These are phyloP conservation scores for Apiospora malaysiana DNA, from an alignment of 2,329 filamentous ascomycete species.

Conservation along the genomic window DNA sequence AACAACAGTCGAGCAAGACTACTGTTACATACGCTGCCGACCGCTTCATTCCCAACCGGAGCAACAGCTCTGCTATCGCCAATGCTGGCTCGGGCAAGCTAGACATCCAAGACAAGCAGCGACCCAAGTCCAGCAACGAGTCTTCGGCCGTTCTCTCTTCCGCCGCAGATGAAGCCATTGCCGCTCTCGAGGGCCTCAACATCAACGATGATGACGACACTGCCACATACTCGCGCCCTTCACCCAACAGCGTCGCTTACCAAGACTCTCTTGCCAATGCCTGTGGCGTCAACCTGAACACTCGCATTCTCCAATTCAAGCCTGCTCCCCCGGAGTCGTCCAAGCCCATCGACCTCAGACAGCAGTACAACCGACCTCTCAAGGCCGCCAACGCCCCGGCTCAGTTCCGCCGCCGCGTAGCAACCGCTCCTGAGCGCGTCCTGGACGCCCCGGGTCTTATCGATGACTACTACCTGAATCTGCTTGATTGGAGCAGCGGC, in stretches of 20 bases:
- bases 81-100: constrained; percentile 85
- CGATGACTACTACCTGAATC: constrained; percentile 98
- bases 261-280: constrained; percentile 89
- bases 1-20: constrained; percentile 69
- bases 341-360: constrained; percentile 95
- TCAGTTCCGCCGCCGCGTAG: constrained; percentile 88
- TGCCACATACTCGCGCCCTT: constrained; percentile 74
- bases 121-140: constrained; percentile 76
- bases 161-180: constrained; percentile 79
- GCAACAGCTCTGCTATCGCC: constrained; percentile 85
- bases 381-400: constrained; percentile 79
- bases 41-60: constrained; percentile 94
- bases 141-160: constrained; percentile 78
- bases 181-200: constrained; percentile 80
- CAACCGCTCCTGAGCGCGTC: constrained; percentile 93
- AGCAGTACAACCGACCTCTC: constrained; percentile 96
- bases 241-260: constrained; percentile 88
- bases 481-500: constrained; percentile 96
- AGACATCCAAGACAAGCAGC: constrained; percentile 70
- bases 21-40: constrained; percentile 82
- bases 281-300: constrained; percentile 91
- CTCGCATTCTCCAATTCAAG: constrained; percentile 97
- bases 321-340: constrained; percentile 97
- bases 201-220: constrained; percentile 74
- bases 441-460: constrained; percentile 94